Evolutionary conservation across 2,329 filamentous ascomycete species (phyloP).

Genomic region (Colletotrichum echinochloae): DNA sequence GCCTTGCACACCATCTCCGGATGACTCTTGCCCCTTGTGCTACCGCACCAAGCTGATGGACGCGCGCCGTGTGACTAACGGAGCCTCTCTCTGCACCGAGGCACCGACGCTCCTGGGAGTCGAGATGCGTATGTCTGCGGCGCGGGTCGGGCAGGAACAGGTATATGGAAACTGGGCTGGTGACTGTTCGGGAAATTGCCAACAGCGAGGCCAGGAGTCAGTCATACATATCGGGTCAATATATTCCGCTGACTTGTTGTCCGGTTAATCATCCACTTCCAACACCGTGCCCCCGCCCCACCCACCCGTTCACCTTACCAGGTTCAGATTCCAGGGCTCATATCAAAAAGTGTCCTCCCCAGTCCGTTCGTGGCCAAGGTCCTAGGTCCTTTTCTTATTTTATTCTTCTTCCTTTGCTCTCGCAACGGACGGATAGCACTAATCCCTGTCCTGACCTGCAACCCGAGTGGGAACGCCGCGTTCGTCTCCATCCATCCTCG

Average conservation of each 20-base stretch:
- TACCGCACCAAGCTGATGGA: not conserved
- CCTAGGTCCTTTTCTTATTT: slow-evolving; percentile 13
- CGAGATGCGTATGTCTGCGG: slow-evolving; percentile 7
- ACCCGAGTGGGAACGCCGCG: slow-evolving; percentile 34
- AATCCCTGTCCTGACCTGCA: slow-evolving; percentile 29
- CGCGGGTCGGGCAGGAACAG: not conserved
- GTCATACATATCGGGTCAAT: too few relatives aligned
- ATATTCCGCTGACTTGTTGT: too few relatives aligned
- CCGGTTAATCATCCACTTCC: too few relatives aligned
- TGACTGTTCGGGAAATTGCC: slow-evolving; percentile 28
- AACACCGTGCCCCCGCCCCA: not conserved
- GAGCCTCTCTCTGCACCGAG: not conserved
- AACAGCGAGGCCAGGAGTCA: slow-evolving; percentile 19
- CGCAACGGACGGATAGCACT: slow-evolving; percentile 11
- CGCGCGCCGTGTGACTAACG: not conserved
- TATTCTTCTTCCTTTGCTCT: not conserved
- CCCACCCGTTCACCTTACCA: not conserved
- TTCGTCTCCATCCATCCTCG: slow-evolving; percentile 1
- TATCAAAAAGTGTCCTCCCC: slow-evolving; percentile 36
- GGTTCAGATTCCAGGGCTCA: not conserved
- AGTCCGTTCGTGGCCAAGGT: slow-evolving; percentile 21
- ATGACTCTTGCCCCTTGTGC: not conserved
- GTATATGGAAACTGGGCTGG: slow-evolving; percentile 16
- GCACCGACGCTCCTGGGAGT: not conserved
- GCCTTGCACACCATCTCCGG: not conserved